Base-by-base conservation (phyloP, 345 rosid species). In the Eutrema japonicum region DNA sequence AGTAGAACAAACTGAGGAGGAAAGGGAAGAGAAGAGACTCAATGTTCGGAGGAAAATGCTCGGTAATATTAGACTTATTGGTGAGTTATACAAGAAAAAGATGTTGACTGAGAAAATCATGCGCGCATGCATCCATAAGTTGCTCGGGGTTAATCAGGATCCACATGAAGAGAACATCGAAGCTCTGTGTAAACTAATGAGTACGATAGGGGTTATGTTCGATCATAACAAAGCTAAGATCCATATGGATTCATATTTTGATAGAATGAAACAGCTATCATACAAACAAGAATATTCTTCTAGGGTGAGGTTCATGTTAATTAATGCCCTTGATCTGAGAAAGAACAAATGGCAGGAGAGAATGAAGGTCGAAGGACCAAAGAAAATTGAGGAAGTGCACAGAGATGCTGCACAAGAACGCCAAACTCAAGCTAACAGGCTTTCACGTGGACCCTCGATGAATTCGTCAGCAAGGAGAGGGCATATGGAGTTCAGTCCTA, bases 311-410 rank as follows among this genome's bases (percentile, higher is more conserved):
- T 90, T 95, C 77, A 85, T 95, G 99, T 79, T 95, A 78, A 95
- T 84, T 73, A 97, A 95, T 83, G 77, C 87, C 13, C 90, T 92
- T 66, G 98, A 96, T 75, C 80, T 90, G 75, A 85, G 99, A 79
- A 89, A 74, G 83, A 92, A 90, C 71, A 96, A 89, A 70, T 90
- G 99, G 98, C 98, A 90, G 81, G 95, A 96, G 72, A 85, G 99
- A 85, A 87, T 96, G 81, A 96, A 96, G 84, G 97, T 92, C n/a
- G 99, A 92, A 57, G 99, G 99, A 52, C 99, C 99, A 2, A 95
- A 95, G 77, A 92, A 95, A 86, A 90, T 95, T 10, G 98, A 96
- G 49, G 99, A 96, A 72, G 97, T 96, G 66, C 99, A 92, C 79
- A 83, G 97, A 80, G 99, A 92, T 83, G 98, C 97, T 75, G 97